Evolutionary conservation across 805 yeast genomes (phyloP).

Genomic region (Grigorovia humatica): DNA sequence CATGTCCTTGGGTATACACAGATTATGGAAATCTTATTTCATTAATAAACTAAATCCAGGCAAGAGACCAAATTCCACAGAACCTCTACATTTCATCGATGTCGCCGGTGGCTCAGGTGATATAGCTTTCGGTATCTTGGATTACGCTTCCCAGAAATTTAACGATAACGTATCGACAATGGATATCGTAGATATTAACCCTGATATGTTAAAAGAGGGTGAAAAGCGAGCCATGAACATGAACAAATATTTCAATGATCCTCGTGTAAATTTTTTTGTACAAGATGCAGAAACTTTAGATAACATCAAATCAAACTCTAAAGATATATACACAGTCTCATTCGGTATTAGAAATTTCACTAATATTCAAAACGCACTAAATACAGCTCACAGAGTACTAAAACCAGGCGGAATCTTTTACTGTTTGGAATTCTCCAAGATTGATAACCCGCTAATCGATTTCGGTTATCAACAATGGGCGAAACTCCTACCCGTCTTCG

Average conservation of each 20-base stretch:
- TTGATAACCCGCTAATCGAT: conserved; percentile 67
- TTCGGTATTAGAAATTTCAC: conserved; percentile 97
- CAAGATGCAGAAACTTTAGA: conserved; percentile 92
- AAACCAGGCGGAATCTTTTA: conserved; percentile 98
- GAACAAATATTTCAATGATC: conserved; percentile 40
- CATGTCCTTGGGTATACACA: conserved; percentile 91
- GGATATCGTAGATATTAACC: conserved; percentile 90
- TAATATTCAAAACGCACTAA: conserved; percentile 82
- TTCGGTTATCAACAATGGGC: conserved; percentile 80
- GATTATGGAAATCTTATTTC: conserved; percentile 90
- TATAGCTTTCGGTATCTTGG: conserved; percentile 89
- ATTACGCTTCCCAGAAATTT: conserved; percentile 73
- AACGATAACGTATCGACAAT: conserved; percentile 69
- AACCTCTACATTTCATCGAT: conserved; percentile 80
- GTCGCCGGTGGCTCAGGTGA: conserved; percentile 99
- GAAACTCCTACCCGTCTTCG: conserved; percentile 82
- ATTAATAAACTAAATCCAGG: conserved; percentile 88
- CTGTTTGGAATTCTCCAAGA: conserved; percentile 90
- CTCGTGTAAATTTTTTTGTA: conserved; percentile 67
- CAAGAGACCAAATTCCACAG: conserved; percentile 66
- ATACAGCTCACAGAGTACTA: conserved; percentile 91
- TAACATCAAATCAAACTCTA: conserved; percentile 71
- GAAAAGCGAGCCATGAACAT: conserved; percentile 57
- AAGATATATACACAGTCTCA: conserved; percentile 92
- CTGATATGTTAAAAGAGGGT: conserved; percentile 94